Percentiles rank a stretch among this genome's conserved stretches.
phyloP scores from a whole-genome alignment of 2,329 filamentous ascomycete species.

The Exserohilum rostratum region DNA sequence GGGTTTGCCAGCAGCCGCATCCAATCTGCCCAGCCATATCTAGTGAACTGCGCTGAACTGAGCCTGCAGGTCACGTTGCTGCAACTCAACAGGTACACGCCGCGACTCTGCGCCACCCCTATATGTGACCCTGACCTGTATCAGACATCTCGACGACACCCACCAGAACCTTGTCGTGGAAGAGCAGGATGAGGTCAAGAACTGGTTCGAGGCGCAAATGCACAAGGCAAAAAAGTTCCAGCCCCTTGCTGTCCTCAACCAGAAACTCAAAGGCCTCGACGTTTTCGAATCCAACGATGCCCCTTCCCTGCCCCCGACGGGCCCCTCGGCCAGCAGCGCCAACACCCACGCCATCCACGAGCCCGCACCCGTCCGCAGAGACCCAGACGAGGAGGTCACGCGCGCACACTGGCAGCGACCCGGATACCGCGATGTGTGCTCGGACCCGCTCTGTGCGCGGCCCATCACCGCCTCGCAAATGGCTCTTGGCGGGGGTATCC shows the following conservation, averaged over 20 bases:
- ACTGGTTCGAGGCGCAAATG: constrained; percentile 96
- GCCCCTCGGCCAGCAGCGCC: constrained; percentile 41
- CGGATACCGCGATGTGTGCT: constrained; percentile 76
- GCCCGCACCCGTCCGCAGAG: constrained; percentile 52
- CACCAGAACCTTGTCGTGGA: constrained; percentile 89
- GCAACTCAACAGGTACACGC: constrained; percentile 71
- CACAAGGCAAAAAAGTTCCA: constrained; percentile 92
- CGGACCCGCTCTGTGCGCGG: constrained; percentile 79
- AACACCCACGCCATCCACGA: constrained; percentile 38
- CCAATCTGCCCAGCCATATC: constrained; percentile 9
- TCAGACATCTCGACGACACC: constrained; percentile 80
- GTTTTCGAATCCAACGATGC: constrained; percentile 93
- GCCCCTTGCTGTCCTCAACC: constrained; percentile 86
- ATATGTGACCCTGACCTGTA: constrained; percentile 17
- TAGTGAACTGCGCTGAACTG: constrained; percentile 20
- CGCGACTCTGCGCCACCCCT: constrained; percentile 6
- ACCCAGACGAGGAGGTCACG: constrained; percentile 90
- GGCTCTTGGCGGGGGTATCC: constrained; percentile 76
- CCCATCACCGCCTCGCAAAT: constrained; percentile 54
- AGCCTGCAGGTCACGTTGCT: constrained; percentile 77
- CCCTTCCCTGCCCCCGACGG: constrained; percentile 49
- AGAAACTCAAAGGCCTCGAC: constrained; percentile 89
- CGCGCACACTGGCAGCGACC: constrained; percentile 86
- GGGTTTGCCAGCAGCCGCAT: constrained; percentile 36
- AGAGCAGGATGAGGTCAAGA: constrained; percentile 92